Percentiles rank a stretch among this genome's conserved stretches.
Evolutionary conservation across 495 filamentous ascomycete genomes (phyloP).

Genomic region (Penicillium angulare): DNA sequence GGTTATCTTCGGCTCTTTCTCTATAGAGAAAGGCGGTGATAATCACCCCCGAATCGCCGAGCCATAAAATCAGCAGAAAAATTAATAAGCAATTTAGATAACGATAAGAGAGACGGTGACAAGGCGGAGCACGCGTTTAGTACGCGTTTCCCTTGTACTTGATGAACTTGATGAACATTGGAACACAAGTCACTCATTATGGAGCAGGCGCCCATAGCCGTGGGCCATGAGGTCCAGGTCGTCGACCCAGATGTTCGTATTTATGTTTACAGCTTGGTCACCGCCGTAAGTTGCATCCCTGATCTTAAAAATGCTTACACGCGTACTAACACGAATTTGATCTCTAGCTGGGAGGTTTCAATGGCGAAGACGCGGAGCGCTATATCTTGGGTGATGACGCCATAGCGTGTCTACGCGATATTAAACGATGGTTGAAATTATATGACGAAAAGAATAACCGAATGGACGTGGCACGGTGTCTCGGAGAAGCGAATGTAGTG

Average conservation of each 20-base stretch:
- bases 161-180: slow-evolving; percentile 1
- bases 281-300: slow-evolving; percentile 64
- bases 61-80: too few relatives aligned
- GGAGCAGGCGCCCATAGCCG: slow-evolving; percentile 40
- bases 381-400: slow-evolving; percentile 95
- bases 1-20: slow-evolving; percentile 40
- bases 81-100: too few relatives aligned
- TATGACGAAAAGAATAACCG: slow-evolving; percentile 94
- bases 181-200: slow-evolving; percentile 26
- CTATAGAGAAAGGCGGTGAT: slow-evolving; percentile 15
- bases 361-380: slow-evolving; percentile 72
- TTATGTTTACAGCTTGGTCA: slow-evolving; percentile 86
- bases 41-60: too few relatives aligned
- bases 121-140: slow-evolving; percentile 14
- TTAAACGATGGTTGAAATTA: slow-evolving; percentile 89
- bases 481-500: slow-evolving; percentile 91
- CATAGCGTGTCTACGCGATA: slow-evolving; percentile 83
- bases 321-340: slow-evolving; percentile 20
- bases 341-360: slow-evolving; percentile 78
- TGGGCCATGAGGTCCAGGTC: slow-evolving; percentile 44
- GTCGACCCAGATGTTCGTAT: slow-evolving; percentile 88
- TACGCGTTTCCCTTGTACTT: slow-evolving; percentile 39
- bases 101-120: too few relatives aligned
- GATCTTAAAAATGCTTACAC: not conserved
- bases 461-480: slow-evolving; percentile 90